Conservation (phyloP, 2,329 filamentous ascomycete species). For the Albophoma yamanashiensis region DNA sequence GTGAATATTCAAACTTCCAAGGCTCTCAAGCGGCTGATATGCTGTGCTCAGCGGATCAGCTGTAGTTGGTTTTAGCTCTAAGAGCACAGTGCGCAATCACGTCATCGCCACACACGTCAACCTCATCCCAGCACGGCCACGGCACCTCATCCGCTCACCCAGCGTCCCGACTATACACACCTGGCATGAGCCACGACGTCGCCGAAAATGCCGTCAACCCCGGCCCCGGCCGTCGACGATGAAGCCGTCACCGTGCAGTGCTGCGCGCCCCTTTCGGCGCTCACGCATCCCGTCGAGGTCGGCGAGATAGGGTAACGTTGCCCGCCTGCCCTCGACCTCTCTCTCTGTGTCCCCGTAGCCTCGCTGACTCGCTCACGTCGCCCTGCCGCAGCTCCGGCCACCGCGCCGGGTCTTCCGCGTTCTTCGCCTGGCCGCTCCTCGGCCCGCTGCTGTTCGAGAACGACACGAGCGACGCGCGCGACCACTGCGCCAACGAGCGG, state of each 20-base stretch:
- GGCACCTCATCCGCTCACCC: not conserved
- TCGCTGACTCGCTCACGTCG: slow-evolving; percentile 1
- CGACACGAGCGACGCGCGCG: slow-evolving; percentile 60
- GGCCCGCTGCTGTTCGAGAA: slow-evolving; percentile 66
- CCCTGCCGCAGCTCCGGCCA: slow-evolving; percentile 4
- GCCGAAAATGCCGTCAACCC: not conserved
- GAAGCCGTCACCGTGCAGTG: slow-evolving; percentile 24
- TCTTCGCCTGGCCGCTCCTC: slow-evolving; percentile 51
- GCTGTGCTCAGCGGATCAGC: no score
- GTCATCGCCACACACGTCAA: not conserved
- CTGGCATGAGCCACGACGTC: not conserved
- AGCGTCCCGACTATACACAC: not conserved
- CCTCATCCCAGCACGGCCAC: not conserved
- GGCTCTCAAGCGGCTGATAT: no score
- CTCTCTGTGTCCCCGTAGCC: no score
- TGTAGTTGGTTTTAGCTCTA: no score
- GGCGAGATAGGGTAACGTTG: slow-evolving; percentile 25
- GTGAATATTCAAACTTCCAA: no score
- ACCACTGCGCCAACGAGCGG: slow-evolving; percentile 71
- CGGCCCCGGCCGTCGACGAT: slow-evolving; percentile 13
- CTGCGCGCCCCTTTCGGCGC: slow-evolving; percentile 26
- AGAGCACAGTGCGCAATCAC: not conserved
- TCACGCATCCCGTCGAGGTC: slow-evolving; percentile 33
- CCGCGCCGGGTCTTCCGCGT: slow-evolving; percentile 26
- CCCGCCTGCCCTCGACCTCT: not conserved